These are phyloP conservation scores for Cytospora piceae DNA, from an alignment of 2,329 filamentous ascomycete genomes.

Conservation along the genomic window DNA sequence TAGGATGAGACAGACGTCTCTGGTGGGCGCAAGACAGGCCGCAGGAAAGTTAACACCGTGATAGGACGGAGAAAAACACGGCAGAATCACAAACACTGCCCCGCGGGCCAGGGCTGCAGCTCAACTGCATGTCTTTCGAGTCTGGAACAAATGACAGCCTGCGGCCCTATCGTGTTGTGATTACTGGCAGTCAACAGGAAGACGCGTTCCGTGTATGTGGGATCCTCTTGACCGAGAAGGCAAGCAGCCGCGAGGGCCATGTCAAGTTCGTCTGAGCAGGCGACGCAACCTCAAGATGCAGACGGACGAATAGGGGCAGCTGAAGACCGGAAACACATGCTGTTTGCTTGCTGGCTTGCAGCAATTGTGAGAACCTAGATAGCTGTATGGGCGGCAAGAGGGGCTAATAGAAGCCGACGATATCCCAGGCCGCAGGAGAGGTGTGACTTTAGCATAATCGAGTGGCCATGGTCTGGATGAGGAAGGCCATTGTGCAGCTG, in stretches of 20 bases:
- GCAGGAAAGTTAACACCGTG: constrained; percentile 12
- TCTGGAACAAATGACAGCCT: constrained; percentile 9
- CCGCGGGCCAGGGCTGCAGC: constrained; percentile 21
- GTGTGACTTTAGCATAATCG: constrained; percentile 3
- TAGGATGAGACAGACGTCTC: constrained; percentile 24
- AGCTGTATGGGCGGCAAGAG: constrained; percentile 7
- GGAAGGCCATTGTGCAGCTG: constrained; percentile 12
- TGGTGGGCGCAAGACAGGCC: constrained; percentile 17
- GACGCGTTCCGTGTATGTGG: constrained; percentile 6
- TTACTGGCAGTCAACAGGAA: not conserved
- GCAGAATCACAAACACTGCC: constrained; percentile 15
- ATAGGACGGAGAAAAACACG: constrained; percentile 17
- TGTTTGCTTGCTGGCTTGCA: constrained; percentile 20
- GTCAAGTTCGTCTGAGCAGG: constrained; percentile 10
- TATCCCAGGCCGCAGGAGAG: constrained; percentile 18
- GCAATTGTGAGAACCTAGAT: not conserved
- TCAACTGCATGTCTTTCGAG: constrained; percentile 19
- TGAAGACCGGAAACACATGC: constrained; percentile 4
- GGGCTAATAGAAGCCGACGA: constrained; percentile 9
- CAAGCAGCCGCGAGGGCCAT: constrained; percentile 12
- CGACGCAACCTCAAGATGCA: constrained; percentile 18
- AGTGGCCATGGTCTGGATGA: constrained; percentile 16
- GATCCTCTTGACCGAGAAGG: constrained; percentile 12
- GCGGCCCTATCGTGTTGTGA: not conserved
- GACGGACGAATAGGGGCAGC: constrained; percentile 7